These are phyloP conservation scores for Protomyces pachydermus DNA, from an alignment of 1,139 yeast species.

Conservation along the genomic window DNA sequence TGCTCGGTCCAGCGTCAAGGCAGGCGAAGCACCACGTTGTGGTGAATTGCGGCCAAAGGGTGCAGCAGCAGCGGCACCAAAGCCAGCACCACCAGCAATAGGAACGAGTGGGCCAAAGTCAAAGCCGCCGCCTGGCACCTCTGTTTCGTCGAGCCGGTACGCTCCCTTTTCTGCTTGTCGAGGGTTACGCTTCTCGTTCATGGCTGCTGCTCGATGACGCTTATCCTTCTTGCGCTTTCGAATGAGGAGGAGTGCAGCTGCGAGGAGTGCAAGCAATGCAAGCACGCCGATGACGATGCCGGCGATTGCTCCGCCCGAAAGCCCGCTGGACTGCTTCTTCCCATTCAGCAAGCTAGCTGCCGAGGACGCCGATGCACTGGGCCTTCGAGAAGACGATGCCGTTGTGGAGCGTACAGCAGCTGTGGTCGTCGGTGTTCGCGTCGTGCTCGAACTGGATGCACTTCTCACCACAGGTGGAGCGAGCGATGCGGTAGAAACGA, in stretches of 20 bases:
- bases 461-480: not conserved
- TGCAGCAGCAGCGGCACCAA: not conserved
- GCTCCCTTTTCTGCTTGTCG: constrained; percentile 15
- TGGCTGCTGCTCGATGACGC: not conserved
- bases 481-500: not conserved
- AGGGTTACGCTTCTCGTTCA: constrained; percentile 3
- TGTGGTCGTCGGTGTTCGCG: not conserved
- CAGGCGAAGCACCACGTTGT: constrained; percentile 19
- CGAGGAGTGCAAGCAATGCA: constrained; percentile 7
- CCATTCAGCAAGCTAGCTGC: not conserved
- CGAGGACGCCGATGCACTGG: not conserved
- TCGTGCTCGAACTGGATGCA: not conserved
- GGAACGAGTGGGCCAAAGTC: constrained; percentile 21
- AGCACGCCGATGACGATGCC: constrained; percentile 21
- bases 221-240: constrained; percentile 13
- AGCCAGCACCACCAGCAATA: not conserved
- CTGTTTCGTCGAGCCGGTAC: constrained; percentile 5
- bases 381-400: not conserved
- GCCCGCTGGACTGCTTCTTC: not conserved
- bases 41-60: not conserved
- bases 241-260: constrained; percentile 9
- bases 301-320: constrained; percentile 21
- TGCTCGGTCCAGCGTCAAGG: constrained; percentile 14
- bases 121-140: constrained; percentile 12
- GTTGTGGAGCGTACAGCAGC: not conserved